A percentile compares a stretch with the other conserved stretches of the same genome.
These are phyloP conservation scores for Kodamaea nitidulidarum DNA, from an alignment of 805 yeast species.

Conservation along the genomic window DNA sequence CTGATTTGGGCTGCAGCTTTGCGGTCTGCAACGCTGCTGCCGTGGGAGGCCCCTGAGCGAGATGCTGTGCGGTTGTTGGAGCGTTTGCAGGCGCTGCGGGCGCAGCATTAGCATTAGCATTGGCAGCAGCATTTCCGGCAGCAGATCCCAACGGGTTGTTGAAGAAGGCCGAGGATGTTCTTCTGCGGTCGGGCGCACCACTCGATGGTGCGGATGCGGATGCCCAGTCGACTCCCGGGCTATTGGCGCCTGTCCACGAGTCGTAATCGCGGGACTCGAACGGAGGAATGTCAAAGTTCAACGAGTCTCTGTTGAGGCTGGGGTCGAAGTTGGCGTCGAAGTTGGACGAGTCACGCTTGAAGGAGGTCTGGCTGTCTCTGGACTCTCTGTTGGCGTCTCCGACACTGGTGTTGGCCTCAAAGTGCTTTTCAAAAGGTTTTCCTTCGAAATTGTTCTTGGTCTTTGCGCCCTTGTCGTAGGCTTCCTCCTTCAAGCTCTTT, in stretches of 20 bases:
- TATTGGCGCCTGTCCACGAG: conserved; percentile 2
- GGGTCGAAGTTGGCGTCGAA: no score
- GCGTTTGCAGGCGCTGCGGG: conserved; percentile 1
- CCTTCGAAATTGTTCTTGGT: not conserved
- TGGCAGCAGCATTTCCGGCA: no score
- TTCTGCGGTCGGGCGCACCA: conserved; percentile 36
- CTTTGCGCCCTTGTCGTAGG: conserved; percentile 37
- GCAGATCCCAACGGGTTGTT: conserved; percentile 18
- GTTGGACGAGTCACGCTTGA: no score
- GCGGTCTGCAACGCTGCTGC: conserved; percentile 8
- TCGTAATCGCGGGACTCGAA: not conserved
- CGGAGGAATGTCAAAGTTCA: not conserved
- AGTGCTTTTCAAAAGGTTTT: not conserved
- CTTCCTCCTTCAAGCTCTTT: conserved; percentile 47
- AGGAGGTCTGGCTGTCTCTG: no score
- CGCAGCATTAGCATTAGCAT: no score
- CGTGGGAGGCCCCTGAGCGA: conserved; percentile 9
- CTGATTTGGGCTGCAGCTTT: conserved; percentile 4
- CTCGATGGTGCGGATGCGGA: conserved; percentile 6
- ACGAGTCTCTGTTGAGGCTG: conserved; percentile 3
- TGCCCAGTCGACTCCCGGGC: not conserved
- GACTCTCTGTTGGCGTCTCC: no score
- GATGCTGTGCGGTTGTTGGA: conserved; percentile 5
- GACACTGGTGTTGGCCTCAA: not conserved
- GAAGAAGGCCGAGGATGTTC: conserved; percentile 54